phyloP scores from a whole-genome alignment of 176 grass and related monocot genomes.

The Oryza nivara region DNA sequence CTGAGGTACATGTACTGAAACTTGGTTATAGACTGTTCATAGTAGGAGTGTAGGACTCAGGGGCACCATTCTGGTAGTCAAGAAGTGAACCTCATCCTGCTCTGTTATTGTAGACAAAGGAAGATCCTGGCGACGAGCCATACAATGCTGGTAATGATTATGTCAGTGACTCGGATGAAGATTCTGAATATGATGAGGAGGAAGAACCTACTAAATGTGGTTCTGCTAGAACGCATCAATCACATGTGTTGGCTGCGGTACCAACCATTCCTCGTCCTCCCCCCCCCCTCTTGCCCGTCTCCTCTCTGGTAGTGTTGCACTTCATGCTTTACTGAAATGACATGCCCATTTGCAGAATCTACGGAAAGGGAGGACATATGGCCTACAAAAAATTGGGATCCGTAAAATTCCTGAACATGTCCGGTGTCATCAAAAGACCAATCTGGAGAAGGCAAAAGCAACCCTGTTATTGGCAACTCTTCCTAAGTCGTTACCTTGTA shows the following conservation, averaged over 20 bases:
- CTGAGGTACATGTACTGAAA: conserved; percentile 48
- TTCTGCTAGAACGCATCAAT: conserved; percentile 43
- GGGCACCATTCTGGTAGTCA: conserved; percentile 3
- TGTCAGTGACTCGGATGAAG: conserved; percentile 55
- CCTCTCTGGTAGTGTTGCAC: neutral
- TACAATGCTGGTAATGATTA: conserved; percentile 61
- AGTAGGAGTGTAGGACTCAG: neutral
- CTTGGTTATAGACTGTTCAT: conserved; percentile 7
- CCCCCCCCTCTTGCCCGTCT: neutral
- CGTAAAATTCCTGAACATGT: conserved; percentile 75
- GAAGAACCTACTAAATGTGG: conserved; percentile 44
- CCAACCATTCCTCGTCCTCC: conserved; percentile 1
- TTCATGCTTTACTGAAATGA: conserved; percentile 38
- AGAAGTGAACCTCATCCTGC: neutral
- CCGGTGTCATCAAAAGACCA: conserved; percentile 68
- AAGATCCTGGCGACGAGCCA: conserved; percentile 51
- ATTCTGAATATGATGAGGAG: conserved; percentile 74
- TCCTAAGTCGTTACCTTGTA: conserved; percentile 91
- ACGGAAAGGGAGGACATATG: conserved; percentile 75
- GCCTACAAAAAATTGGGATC: conserved; percentile 83
- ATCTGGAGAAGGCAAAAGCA: conserved; percentile 91
- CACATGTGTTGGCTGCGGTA: conserved; percentile 71
- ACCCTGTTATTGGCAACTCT: conserved; percentile 82
- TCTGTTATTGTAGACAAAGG: conserved; percentile 54
- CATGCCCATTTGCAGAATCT: conserved; percentile 59